phyloP scores from a whole-genome alignment of 164 flowering plant species.

The Vitis riparia region DNA sequence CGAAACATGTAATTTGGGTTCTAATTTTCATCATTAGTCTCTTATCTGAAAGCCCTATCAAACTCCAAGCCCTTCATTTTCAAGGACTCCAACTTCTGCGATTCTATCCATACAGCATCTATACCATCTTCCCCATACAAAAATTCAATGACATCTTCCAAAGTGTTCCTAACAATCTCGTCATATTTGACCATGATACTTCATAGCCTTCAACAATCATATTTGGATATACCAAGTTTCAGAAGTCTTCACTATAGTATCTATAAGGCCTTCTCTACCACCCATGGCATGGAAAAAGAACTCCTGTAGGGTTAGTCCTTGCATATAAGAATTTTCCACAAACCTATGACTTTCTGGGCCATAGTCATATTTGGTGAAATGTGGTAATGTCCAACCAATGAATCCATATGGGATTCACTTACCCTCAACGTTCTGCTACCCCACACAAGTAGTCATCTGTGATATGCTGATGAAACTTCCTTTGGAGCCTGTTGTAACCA shows the following conservation, averaged over 20 bases:
- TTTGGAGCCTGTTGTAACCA: constrained; percentile 98
- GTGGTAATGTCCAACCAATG: constrained; percentile 83
- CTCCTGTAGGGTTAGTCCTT: constrained; percentile 96
- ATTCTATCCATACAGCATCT: constrained; percentile 98
- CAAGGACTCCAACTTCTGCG: constrained; percentile 85
- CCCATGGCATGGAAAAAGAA: constrained; percentile 99
- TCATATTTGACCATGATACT: constrained; percentile 98
- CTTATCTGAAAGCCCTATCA: constrained; percentile 65
- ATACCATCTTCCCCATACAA: constrained; percentile 98
- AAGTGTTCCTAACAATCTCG: constrained; percentile 91
- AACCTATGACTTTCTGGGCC: constrained; percentile 99
- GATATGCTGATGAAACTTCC: constrained; percentile 99
- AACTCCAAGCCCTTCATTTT: constrained; percentile 83
- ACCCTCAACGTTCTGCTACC: constrained; percentile 99
- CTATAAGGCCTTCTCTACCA: constrained; percentile 99
- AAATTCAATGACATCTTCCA: constrained; percentile 97
- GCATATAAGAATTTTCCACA: constrained; percentile 95
- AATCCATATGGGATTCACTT: constrained; percentile 96
- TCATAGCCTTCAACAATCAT: constrained; percentile 97
- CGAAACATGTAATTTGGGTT: constrained; percentile 80
- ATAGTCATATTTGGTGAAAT: constrained; percentile 92
- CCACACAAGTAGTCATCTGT: constrained; percentile 99
- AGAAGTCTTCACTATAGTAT: constrained; percentile 98
- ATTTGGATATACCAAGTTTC: constrained; percentile 98
- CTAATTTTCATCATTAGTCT: constrained; percentile 80